These are phyloP conservation scores for Hymenoscyphus infarciens DNA, from an alignment of 2,329 filamentous ascomycete genomes.

Conservation along the genomic window DNA sequence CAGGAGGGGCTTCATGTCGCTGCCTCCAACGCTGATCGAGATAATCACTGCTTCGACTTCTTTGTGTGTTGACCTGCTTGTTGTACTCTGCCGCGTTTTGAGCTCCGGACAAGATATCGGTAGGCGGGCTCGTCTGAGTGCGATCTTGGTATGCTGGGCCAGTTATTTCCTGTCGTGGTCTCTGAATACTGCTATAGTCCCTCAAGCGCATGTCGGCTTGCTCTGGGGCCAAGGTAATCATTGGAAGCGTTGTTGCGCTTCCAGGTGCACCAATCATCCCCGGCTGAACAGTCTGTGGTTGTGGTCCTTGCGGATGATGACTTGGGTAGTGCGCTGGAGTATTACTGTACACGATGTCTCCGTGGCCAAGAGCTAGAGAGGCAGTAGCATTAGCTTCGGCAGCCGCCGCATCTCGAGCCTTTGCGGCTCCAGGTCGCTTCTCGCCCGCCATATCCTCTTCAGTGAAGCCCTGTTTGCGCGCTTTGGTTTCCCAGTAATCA, in stretches of 20 bases:
- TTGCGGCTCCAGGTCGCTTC: constrained; percentile 88
- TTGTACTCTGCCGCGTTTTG: constrained; percentile 89
- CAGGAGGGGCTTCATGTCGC: constrained; percentile 72
- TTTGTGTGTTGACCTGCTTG: constrained; percentile 75
- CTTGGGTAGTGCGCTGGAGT: constrained; percentile 60
- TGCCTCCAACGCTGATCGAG: constrained; percentile 78
- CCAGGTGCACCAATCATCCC: constrained; percentile 66
- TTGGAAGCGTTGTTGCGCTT: constrained; percentile 69
- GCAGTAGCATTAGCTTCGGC: constrained; percentile 58
- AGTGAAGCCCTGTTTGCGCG: constrained; percentile 94
- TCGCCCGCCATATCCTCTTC: constrained; percentile 94
- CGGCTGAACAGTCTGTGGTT: constrained; percentile 67
- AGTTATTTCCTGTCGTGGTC: constrained; percentile 83
- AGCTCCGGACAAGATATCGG: constrained; percentile 81
- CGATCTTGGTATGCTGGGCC: constrained; percentile 87
- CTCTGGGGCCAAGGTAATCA: constrained; percentile 78
- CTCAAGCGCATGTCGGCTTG: constrained; percentile 72
- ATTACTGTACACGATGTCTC: constrained; percentile 86
- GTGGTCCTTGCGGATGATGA: constrained; percentile 55
- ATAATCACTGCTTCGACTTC: constrained; percentile 74
- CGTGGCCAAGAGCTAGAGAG: constrained; percentile 57
- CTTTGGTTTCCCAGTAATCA: constrained; percentile 98
- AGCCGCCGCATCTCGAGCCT: constrained; percentile 77
- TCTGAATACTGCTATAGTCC: constrained; percentile 80
- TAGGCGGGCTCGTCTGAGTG: constrained; percentile 68